phyloP scores from a whole-genome alignment of 192 early-diverging fungal genomes.

The Gigaspora rosea region DNA sequence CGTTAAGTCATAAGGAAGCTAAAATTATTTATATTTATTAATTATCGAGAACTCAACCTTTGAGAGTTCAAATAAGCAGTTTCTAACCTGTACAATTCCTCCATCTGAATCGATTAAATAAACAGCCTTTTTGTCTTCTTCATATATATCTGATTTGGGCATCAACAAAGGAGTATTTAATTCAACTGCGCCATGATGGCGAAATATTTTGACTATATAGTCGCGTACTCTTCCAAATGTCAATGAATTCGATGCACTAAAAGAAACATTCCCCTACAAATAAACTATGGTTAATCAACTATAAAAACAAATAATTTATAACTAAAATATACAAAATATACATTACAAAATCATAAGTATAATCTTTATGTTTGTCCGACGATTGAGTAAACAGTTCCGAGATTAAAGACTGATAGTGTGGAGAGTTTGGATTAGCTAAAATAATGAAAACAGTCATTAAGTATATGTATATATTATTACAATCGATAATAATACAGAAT shows the following conservation, averaged over 20 bases:
- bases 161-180: slow-evolving; percentile 80
- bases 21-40: not conserved
- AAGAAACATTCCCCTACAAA: slow-evolving; percentile 38
- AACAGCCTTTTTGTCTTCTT: slow-evolving; percentile 70
- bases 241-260: slow-evolving; percentile 64
- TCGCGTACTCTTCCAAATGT: slow-evolving; percentile 71
- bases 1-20: slow-evolving; percentile 87
- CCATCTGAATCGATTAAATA: slow-evolving; percentile 82
- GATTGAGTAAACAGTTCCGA: slow-evolving; percentile 76
- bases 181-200: slow-evolving; percentile 82
- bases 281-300: not conserved
- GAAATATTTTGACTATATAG: slow-evolving; percentile 76
- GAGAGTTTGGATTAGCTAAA: slow-evolving; percentile 78
- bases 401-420: slow-evolving; percentile 82
- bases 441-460: not conserved
- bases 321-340: not conserved
- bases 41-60: not conserved
- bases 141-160: slow-evolving; percentile 73
- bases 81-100: slow-evolving; percentile 61
- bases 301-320: not conserved
- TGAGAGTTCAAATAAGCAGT: not conserved
- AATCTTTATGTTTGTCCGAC: slow-evolving; percentile 83
- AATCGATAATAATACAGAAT: too few species aligned
- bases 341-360: slow-evolving; percentile 79
- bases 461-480: not conserved